Conservation (phyloP, 768 basidiomycete species). For the Boletus subparvulus region DNA sequence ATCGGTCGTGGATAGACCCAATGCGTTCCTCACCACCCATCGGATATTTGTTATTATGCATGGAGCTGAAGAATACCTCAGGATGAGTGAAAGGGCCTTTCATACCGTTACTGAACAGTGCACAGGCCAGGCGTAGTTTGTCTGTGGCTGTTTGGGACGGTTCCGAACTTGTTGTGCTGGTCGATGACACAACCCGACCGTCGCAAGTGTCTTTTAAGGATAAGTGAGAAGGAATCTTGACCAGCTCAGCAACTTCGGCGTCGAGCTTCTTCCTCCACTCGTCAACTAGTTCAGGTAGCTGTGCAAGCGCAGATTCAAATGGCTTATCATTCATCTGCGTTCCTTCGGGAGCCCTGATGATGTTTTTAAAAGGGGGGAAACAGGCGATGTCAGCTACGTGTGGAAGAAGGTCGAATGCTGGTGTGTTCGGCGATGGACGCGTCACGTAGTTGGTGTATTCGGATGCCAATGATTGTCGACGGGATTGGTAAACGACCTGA, state of each 20-base stretch:
- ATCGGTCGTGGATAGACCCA: neutral
- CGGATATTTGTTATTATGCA: too few relatives aligned
- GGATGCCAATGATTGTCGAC: neutral
- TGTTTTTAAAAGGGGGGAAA: neutral
- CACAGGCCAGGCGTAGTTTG: conserved; percentile 6
- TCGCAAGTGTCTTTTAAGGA: too few relatives aligned
- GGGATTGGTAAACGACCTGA: neutral
- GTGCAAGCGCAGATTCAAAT: neutral
- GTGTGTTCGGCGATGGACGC: neutral
- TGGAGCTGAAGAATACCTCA: too few relatives aligned
- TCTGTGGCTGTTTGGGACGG: neutral
- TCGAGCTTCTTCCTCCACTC: neutral
- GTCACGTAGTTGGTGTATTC: neutral
- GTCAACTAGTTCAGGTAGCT: neutral
- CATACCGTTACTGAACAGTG: too few relatives aligned
- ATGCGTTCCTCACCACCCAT: neutral
- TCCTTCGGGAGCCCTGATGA: neutral
- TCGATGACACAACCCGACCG: neutral
- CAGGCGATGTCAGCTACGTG: neutral
- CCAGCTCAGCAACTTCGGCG: too few relatives aligned
- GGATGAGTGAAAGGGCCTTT: too few relatives aligned
- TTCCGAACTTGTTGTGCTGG: neutral
- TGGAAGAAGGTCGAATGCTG: neutral
- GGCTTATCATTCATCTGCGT: neutral
- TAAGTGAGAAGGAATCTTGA: too few relatives aligned